phyloP scores from a whole-genome alignment of 1,284 basidiomycete genomes.

The Acaromyces ingoldii region DNA sequence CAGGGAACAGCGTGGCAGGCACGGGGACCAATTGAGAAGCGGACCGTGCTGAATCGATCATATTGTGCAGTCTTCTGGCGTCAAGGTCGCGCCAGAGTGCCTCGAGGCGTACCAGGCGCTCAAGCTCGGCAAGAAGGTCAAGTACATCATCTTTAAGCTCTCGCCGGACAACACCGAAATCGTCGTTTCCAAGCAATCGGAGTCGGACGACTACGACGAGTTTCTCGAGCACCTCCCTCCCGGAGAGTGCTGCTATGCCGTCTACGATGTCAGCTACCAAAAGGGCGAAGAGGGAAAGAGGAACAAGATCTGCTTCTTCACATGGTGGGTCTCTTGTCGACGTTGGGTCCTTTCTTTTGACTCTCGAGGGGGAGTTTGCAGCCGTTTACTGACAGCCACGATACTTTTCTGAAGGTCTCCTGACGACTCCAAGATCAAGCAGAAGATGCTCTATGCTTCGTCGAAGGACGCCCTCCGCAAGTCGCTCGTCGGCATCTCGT shows the following conservation, averaged over 20 bases:
- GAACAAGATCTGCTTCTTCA: constrained; percentile 83
- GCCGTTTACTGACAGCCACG: not conserved
- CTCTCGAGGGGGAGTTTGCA: not conserved
- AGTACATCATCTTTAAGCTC: constrained; percentile 82
- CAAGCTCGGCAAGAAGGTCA: constrained; percentile 75
- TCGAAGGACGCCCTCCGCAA: constrained; percentile 81
- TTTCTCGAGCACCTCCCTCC: constrained; percentile 75
- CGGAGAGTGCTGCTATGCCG: constrained; percentile 75
- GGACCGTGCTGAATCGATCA: too few species aligned
- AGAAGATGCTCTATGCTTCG: constrained; percentile 92
- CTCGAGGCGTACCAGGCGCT: constrained; percentile 66
- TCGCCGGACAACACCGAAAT: constrained; percentile 63
- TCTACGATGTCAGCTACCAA: constrained; percentile 88
- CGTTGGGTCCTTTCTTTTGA: not conserved
- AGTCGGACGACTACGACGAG: constrained; percentile 63
- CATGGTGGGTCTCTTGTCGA: constrained; percentile 59
- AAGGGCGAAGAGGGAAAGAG: constrained; percentile 71
- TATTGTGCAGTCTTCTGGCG: constrained; percentile 70
- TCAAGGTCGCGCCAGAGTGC: constrained; percentile 63
- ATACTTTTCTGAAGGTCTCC: constrained; percentile 65
- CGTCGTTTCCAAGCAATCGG: constrained; percentile 44
- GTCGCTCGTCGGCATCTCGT: constrained; percentile 64
- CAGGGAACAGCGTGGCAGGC: too few species aligned
- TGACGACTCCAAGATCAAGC: constrained; percentile 77
- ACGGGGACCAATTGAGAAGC: too few species aligned